Evolutionary conservation across 2,329 filamentous ascomycete genomes (phyloP).

Genomic region (Cercospora sp.): DNA sequence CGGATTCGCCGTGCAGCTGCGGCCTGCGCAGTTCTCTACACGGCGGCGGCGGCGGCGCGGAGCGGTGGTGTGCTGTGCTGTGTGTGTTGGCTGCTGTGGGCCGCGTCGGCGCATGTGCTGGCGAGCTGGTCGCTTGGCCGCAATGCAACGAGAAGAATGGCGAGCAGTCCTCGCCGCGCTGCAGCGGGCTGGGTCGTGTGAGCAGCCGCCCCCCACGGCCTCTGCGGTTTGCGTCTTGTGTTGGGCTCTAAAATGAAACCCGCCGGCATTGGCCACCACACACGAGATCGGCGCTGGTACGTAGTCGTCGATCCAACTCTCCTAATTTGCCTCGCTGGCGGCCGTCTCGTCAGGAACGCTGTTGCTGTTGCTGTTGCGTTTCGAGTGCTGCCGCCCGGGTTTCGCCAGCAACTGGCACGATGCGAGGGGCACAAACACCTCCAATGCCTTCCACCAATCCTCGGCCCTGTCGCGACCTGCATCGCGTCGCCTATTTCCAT

Average conservation of each 20-base stretch:
- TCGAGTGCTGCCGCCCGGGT: background rate
- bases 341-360: background rate
- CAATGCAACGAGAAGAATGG: background rate
- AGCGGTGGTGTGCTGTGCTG: background rate
- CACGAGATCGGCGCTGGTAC: constrained; percentile 6
- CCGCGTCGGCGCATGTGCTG: constrained; percentile 1
- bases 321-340: background rate
- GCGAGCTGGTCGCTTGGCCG: background rate
- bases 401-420: background rate
- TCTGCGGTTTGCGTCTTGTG: background rate
- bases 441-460: constrained; percentile 12
- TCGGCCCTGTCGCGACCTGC: background rate
- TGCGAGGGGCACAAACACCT: background rate
- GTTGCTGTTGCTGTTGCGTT: background rate
- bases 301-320: background rate
- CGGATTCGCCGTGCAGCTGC: constrained; percentile 10
- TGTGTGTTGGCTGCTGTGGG: background rate
- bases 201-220: background rate
- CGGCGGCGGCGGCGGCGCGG: background rate
- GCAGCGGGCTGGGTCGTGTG: background rate
- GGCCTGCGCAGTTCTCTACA: constrained; percentile 3
- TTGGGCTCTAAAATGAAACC: background rate
- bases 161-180: background rate
- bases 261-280: background rate
- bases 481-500: background rate